Evolutionary conservation across 2,329 filamentous ascomycete genomes (phyloP).

Genomic region (Neopestalotiopsis sp.): DNA sequence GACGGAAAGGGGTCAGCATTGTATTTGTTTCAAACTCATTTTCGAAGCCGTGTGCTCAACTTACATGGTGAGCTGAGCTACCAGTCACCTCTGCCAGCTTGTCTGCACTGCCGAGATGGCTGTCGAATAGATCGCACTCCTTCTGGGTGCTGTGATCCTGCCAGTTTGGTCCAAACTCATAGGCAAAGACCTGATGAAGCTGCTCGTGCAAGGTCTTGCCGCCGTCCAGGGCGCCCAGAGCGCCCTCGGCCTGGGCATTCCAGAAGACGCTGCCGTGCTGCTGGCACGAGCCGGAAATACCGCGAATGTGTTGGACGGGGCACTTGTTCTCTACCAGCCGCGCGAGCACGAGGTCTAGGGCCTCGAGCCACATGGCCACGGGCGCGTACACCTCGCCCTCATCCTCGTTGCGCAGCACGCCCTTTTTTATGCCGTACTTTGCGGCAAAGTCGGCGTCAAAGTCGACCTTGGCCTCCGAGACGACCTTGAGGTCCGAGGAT

Average conservation of each 20-base stretch:
- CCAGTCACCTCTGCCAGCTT: conserved; percentile 81
- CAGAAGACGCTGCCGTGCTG: conserved; percentile 98
- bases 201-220: conserved; percentile 72
- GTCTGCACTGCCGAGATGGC: conserved; percentile 66
- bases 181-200: conserved; percentile 74
- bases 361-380: conserved; percentile 93
- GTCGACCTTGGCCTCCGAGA: conserved; percentile 88
- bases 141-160: conserved; percentile 94
- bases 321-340: conserved; percentile 73
- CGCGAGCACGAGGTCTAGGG: conserved; percentile 81
- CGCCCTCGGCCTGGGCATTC: conserved; percentile 69
- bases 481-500: conserved; percentile 78
- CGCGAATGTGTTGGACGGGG: conserved; percentile 76
- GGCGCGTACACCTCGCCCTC: conserved; percentile 93
- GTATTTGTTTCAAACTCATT: too few relatives aligned
- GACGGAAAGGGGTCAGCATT: neutral
- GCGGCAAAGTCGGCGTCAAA: conserved; percentile 82
- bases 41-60: conserved; percentile 33
- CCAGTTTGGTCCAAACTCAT: conserved; percentile 94
- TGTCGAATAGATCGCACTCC: conserved; percentile 90
- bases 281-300: conserved; percentile 90
- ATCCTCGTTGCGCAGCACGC: conserved; percentile 79
- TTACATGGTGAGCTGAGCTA: conserved; percentile 91
- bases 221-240: conserved; percentile 66
- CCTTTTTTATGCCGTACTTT: conserved; percentile 83